These are phyloP conservation scores for Cochlearia excelsa DNA, from an alignment of 345 rosid species.

Conservation along the genomic window DNA sequence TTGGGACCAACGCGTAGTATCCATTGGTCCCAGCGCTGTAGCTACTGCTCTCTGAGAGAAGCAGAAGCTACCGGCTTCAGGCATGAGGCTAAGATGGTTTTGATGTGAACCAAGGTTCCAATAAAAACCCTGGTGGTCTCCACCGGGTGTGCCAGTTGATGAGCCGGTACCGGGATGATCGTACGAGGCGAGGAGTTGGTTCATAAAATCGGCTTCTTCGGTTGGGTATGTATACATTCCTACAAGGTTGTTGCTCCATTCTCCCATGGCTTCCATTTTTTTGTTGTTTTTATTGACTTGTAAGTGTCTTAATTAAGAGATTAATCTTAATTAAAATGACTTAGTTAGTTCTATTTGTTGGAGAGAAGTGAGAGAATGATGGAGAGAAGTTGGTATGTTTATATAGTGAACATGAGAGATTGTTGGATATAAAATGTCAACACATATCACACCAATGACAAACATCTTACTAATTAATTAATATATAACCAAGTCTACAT, in stretches of 20 bases:
- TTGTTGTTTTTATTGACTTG: not conserved
- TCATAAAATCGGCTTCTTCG: slow-evolving; percentile 78
- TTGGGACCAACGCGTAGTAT: slow-evolving; percentile 26
- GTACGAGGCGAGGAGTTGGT: slow-evolving; percentile 49
- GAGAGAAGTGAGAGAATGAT: slow-evolving; percentile 17
- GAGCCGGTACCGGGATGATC: slow-evolving; percentile 31
- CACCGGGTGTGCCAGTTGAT: slow-evolving; percentile 27
- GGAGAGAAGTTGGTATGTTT: slow-evolving; percentile 10
- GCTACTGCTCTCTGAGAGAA: slow-evolving; percentile 43
- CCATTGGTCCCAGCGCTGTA: slow-evolving; percentile 27
- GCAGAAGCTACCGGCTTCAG: slow-evolving; percentile 22
- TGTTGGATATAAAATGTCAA: slow-evolving; percentile 34
- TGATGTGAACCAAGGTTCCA: slow-evolving; percentile 31
- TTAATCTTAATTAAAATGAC: slow-evolving; percentile 5
- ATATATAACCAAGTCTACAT: slow-evolving; percentile 24
- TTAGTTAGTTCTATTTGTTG: slow-evolving; percentile 21
- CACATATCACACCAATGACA: slow-evolving; percentile 19
- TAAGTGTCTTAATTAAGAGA: slow-evolving; percentile 23
- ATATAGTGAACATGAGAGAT: slow-evolving; percentile 33
- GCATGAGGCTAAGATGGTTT: slow-evolving; percentile 15
- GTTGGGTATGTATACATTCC: slow-evolving; percentile 47
- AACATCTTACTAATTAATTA: slow-evolving; percentile 20
- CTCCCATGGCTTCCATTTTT: slow-evolving; percentile 55
- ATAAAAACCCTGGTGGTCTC: slow-evolving; percentile 44
- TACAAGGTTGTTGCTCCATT: slow-evolving; percentile 50